These are phyloP conservation scores for Hypoxylon sp. DNA, from an alignment of 2,329 filamentous ascomycete genomes.

Conservation along the genomic window DNA sequence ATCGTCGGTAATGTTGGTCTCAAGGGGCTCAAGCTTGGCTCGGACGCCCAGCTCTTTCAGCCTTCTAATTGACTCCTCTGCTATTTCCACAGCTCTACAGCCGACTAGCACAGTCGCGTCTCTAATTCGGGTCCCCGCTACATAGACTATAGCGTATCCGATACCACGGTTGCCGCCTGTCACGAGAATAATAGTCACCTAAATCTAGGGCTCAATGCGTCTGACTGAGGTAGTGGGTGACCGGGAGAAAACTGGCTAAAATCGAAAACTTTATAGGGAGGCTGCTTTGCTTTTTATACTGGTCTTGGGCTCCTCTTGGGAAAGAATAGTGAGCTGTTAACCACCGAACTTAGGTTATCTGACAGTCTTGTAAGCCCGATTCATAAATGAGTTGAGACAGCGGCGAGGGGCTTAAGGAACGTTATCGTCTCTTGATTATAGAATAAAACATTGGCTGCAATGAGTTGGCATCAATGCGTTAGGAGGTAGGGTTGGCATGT, in stretches of 20 bases:
- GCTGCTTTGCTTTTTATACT: neutral
- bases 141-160: constrained; percentile 28
- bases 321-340: neutral
- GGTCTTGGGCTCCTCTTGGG: neutral
- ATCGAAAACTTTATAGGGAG: neutral
- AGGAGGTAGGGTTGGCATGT: neutral
- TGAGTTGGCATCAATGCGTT: neutral
- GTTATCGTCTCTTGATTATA: neutral
- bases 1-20: constrained; percentile 31
- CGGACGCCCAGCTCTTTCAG: constrained; percentile 23
- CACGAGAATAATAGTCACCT: constrained; percentile 26
- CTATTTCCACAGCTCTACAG: constrained; percentile 21
- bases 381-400: neutral
- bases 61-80: constrained; percentile 25
- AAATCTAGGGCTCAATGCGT: constrained; percentile 11
- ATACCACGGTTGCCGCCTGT: constrained; percentile 33
- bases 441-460: neutral
- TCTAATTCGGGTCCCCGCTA: constrained; percentile 17
- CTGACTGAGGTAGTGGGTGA: no score
- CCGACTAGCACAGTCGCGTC: constrained; percentile 22
- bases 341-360: constrained; percentile 6
- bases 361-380: constrained; percentile 2
- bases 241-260: neutral
- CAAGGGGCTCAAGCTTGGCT: constrained; percentile 25
- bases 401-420: no score